A percentile compares a stretch with the other conserved stretches of the same genome.
Conservation (phyloP, 23 red algal genomes). For the Chondrus crispus region DNA sequence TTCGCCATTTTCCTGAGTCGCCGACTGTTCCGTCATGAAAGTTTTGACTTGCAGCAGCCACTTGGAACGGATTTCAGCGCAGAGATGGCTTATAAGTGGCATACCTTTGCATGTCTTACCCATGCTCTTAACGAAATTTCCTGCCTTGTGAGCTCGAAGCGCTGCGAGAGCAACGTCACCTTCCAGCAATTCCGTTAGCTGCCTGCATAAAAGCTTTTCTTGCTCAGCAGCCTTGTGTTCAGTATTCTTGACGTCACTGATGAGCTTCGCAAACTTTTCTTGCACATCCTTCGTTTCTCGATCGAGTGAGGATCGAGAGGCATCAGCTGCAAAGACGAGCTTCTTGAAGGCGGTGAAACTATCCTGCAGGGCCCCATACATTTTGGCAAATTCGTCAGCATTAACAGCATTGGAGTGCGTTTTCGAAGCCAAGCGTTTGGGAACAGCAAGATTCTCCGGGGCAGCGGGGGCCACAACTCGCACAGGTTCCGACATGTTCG, state of each 20-base stretch:
- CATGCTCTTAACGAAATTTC: slow-evolving; percentile 28
- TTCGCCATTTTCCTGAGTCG: no score
- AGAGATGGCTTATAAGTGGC: background rate
- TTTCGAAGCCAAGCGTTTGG: background rate
- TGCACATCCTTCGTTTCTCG: slow-evolving; percentile 24
- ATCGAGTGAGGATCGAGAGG: background rate
- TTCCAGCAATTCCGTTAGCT: background rate
- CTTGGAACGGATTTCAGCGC: background rate
- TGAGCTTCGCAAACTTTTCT: background rate
- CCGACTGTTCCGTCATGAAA: background rate
- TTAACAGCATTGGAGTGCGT: background rate
- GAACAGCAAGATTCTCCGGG: background rate
- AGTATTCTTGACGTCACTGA: background rate
- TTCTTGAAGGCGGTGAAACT: slow-evolving; percentile 15
- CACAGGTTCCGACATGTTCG: background rate
- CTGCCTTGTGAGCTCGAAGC: slow-evolving; percentile 42
- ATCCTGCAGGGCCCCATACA: background rate
- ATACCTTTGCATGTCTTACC: slow-evolving; percentile 51
- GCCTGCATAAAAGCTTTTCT: background rate
- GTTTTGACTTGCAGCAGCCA: slow-evolving; percentile 28
- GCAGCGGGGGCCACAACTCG: background rate
- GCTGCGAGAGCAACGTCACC: slow-evolving; percentile 11
- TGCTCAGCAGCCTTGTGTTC: background rate
- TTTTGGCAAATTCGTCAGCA: background rate
- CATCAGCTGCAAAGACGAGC: background rate